A percentile compares a stretch with the other conserved stretches of the same genome.
phyloP scores from a whole-genome alignment of 2,329 filamentous ascomycete species.

The Didymella segeticola region DNA sequence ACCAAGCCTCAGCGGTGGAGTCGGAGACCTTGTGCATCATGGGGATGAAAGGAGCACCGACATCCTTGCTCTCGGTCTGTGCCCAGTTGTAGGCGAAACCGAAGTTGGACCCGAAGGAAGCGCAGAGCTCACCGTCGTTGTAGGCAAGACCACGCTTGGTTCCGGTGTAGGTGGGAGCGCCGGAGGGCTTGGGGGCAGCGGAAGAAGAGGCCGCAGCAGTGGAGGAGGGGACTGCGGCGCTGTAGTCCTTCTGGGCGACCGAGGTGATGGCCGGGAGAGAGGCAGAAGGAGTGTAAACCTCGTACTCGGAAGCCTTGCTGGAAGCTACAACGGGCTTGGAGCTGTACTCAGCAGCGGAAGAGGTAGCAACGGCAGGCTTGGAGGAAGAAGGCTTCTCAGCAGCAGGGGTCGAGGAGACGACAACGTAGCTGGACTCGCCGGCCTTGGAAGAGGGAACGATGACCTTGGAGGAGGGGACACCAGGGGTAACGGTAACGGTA shows the following conservation, averaged over 20 bases:
- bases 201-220: slow-evolving; percentile 26
- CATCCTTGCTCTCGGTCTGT: slow-evolving; percentile 44
- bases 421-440: slow-evolving; percentile 20
- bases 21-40: slow-evolving; percentile 49
- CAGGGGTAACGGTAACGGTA: slow-evolving; percentile 49
- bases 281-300: slow-evolving; percentile 15
- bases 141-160: slow-evolving; percentile 73
- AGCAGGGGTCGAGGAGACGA: slow-evolving; percentile 20
- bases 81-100: slow-evolving; percentile 76
- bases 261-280: slow-evolving; percentile 12
- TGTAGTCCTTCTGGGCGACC: slow-evolving; percentile 18
- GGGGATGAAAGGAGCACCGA: slow-evolving; percentile 67
- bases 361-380: slow-evolving; percentile 15
- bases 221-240: slow-evolving; percentile 12
- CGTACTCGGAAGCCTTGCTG: slow-evolving; percentile 23
- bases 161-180: slow-evolving; percentile 39
- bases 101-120: slow-evolving; percentile 59
- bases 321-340: slow-evolving; percentile 19
- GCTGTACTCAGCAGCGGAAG: background rate
- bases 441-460: slow-evolving; percentile 16
- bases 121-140: slow-evolving; percentile 64
- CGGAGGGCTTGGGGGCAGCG: slow-evolving; percentile 25
- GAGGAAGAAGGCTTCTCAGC: slow-evolving; percentile 16
- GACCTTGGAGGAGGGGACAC: slow-evolving; percentile 24
- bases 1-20: slow-evolving; percentile 33